Evolutionary conservation across 176 grass and related monocot species (phyloP).

Genomic region (Secale cereale): DNA sequence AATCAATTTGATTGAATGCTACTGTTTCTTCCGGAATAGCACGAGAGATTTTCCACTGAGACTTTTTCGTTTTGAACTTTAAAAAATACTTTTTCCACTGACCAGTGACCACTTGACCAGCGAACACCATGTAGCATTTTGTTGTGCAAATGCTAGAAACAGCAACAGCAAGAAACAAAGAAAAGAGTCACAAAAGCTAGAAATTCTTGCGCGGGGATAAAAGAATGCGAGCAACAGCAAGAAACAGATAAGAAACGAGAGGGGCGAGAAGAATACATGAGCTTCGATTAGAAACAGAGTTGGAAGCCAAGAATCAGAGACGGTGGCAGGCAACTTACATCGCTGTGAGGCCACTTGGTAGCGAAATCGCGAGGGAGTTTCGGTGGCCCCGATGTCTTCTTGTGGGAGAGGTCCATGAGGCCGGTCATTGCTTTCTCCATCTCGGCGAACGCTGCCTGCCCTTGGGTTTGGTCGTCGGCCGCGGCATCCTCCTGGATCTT

Average conservation of each 20-base stretch:
- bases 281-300: slow-evolving; percentile 13
- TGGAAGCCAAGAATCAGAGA: slow-evolving; percentile 24
- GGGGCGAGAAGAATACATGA: background rate
- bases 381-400: background rate
- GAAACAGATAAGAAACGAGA: background rate
- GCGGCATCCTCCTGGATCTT: background rate
- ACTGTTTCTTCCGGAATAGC: background rate
- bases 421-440: slow-evolving; percentile 37
- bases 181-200: background rate
- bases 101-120: background rate
- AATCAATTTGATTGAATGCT: too few species aligned
- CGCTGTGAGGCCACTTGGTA: slow-evolving; percentile 5
- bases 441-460: slow-evolving; percentile 11
- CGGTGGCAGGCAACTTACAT: slow-evolving; percentile 38
- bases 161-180: slow-evolving; percentile 1
- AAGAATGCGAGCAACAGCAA: slow-evolving; percentile 1
- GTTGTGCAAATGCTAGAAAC: background rate
- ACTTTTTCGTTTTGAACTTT: background rate
- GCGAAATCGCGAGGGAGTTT: slow-evolving; percentile 25
- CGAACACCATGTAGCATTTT: slow-evolving; percentile 4
- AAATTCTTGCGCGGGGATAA: background rate
- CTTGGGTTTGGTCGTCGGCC: slow-evolving; percentile 2
- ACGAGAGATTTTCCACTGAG: background rate
- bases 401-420: slow-evolving; percentile 31
- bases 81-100: background rate